Base-by-base conservation (phyloP, 805 yeast genomes). In the Monosporozyma aerobia region DNA sequence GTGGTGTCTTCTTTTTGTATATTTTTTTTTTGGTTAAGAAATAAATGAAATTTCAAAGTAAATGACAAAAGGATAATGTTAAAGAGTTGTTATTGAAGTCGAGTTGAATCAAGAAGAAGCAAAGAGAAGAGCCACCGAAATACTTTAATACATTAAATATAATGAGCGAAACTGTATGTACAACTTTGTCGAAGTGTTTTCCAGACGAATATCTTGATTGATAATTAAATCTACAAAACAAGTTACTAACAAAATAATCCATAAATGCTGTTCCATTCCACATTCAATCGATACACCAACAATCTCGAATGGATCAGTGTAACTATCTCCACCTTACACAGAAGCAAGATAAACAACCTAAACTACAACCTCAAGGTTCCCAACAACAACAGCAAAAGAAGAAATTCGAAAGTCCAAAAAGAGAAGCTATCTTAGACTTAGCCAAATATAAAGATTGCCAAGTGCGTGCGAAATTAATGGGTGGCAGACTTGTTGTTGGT, bases 401-500 rank as follows among this genome's bases (percentile, higher is more conserved):
- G 55, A 72, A 71, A 58, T 66, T 75, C 58, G 89, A 83, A 59
- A 82, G 89, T 13, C 98, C 97, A 39, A 87, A 86, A 73, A 85
- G 89, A 69, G 97, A 90, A 57, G 95, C 96, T 23, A 87, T 90
- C 54, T 74, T 89, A 52, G 90, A 90, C 67, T 74, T 94, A 54
- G 79, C 83, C 56, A 85, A 81, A 63, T 87, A 86, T 66, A 80
- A 80, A 61, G 95, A 88, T 65, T 76, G 84, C 59, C 69, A 76
- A 58, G 81, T 92, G 43, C 77, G 83, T 60, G 92, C 90, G 51
- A 83, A 86, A 61, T 81, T 94, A 64, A 78, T 83, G 58, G 95
- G 96, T 11, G 97, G 96, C 6, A 80, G 97, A 63, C 82, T 83
- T 59, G 81, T 86, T n/a, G 74, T 75, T 16, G 99, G 99, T 37